Base-by-base conservation (phyloP, 148 eudicot genomes). In the Pouteria glomerata region DNA sequence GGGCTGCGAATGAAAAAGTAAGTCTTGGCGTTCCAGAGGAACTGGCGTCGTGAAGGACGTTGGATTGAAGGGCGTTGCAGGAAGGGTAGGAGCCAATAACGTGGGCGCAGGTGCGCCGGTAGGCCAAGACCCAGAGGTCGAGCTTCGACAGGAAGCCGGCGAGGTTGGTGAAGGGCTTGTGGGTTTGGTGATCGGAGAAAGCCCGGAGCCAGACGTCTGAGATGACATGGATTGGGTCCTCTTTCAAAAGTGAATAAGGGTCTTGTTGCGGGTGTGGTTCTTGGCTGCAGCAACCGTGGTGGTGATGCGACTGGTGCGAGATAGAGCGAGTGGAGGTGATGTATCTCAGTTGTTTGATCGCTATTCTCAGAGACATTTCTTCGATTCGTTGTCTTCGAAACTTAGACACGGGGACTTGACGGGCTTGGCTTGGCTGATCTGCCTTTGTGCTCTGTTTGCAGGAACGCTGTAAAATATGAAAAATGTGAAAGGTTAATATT, bases 41-140 rank as follows among this genome's bases (percentile, higher is more conserved):
- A 94, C 2, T 76, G 71, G 57, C 83, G 26, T 82, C 78, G 55
- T 65, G 67, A 21, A 91, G 79, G 50, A 66, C 68, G 56, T 82
- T 57, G 14, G 86, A 57, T 18, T 79, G 83, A 56, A 91, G 78
- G 74, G 88, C 79, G 56, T 79, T 83, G 0, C 83, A 79, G 3
- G 89, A 76, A 27, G 93, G 96, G 76, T 81, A 91, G 0, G 97
- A 72, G 37, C 92, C 92, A 14, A 90, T 85, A 39, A 85, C 65
- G 61, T 95, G 89, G 21, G 97, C 97, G 57, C 84, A 79, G 26
- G 88, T 78, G 34, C 98, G 91, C 53, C 91, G 98, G 77, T 95
- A 95, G 18, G 96, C 93, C 24, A 95, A 71, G 30, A 89, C 84
- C 97, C 97, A 95, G 59, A 95, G 85, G 39, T 90, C 97, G 63